Evolutionary conservation across 2,329 filamentous ascomycete genomes (phyloP), one percentile per base, ranked within the genome.

Genomic region (Colletotrichum magnum): DNA sequence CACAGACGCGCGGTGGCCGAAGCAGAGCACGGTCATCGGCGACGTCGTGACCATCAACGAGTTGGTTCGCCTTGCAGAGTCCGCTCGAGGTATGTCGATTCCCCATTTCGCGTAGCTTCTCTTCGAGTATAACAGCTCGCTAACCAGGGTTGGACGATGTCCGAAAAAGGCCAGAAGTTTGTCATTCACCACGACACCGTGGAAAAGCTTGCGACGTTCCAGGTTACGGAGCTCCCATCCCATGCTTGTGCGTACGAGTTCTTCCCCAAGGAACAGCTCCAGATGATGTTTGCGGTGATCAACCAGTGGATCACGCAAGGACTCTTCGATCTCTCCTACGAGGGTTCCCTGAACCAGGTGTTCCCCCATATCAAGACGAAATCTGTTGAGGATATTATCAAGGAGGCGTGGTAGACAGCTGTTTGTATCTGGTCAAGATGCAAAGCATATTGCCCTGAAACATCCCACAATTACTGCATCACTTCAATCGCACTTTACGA

Each of bases 221-320:
- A 48, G 12, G n/a, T 24, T n/a, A 48, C 45, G 45, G 45, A 48
- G 9, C 45, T 48, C 16, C 45, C 45, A 6, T 48, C 45, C 2
- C 45, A 48, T 12, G 3, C 45, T 24, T 10, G n/a, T n/a, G 45
- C 45, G 2, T 48, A 48, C n/a, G 9, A 18, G n/a, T 18, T 48
- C 9, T 48, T 48, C 9, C 45, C 45, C 6, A 48, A 48, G 12
- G 15, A 10, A n/a, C 16, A n/a, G 45, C 45, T 48, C 12, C 45
- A 48, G 45, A 48, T 48, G 45, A 48, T 48, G 45, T 48, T 48
- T 48, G 45, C 45, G 9, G 45, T 48, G 4, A 15, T 48, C 45
- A n/a, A n/a, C n/a, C 45, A 48, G 16, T 48, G 45, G 45, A 48
- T 48, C 18, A 48, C 45, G 9, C 15, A 48, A 24, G 45, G 45